phyloP scores from a whole-genome alignment of 805 yeast genomes.

The Candida morakotiae region DNA sequence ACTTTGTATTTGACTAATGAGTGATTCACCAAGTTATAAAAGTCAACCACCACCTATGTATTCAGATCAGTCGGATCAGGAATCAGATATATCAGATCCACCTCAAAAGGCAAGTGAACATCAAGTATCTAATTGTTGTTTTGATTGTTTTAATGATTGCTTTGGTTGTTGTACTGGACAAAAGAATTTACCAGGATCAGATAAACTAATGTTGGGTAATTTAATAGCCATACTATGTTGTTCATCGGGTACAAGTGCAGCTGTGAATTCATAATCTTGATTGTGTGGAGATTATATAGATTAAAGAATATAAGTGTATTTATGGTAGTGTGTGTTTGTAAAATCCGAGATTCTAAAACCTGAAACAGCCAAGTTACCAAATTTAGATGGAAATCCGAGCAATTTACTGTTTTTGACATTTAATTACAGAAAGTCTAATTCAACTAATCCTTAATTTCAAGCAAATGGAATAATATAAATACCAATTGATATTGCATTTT shows the following conservation, averaged over 20 bases:
- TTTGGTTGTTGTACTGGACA: conserved; percentile 7
- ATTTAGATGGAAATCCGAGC: not conserved
- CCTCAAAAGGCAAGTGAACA: conserved; percentile 6
- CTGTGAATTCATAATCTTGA: not conserved
- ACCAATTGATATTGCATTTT: too few relatives aligned
- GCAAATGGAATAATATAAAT: too few relatives aligned
- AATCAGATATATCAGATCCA: conserved; percentile 4
- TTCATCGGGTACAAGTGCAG: conserved; percentile 1
- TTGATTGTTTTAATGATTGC: conserved; percentile 6
- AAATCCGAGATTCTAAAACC: too few relatives aligned
- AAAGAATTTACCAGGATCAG: conserved; percentile 4
- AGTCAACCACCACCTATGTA: conserved; percentile 4
- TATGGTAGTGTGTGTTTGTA: not conserved
- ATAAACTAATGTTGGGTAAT: conserved; percentile 6
- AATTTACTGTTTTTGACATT: conserved; percentile 10
- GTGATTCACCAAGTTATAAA: too few relatives aligned
- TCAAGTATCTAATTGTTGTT: conserved; percentile 5
- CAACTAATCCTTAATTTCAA: too few relatives aligned
- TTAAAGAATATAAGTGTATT: too few relatives aligned
- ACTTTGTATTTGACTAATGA: too few relatives aligned
- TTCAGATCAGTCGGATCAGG: conserved; percentile 4
- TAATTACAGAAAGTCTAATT: too few relatives aligned
- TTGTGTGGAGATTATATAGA: not conserved
- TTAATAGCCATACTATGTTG: conserved; percentile 7
- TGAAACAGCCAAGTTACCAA: not conserved